Conservation (phyloP, 768 basidiomycete genomes). For the Daedaleopsis sinensis region DNA sequence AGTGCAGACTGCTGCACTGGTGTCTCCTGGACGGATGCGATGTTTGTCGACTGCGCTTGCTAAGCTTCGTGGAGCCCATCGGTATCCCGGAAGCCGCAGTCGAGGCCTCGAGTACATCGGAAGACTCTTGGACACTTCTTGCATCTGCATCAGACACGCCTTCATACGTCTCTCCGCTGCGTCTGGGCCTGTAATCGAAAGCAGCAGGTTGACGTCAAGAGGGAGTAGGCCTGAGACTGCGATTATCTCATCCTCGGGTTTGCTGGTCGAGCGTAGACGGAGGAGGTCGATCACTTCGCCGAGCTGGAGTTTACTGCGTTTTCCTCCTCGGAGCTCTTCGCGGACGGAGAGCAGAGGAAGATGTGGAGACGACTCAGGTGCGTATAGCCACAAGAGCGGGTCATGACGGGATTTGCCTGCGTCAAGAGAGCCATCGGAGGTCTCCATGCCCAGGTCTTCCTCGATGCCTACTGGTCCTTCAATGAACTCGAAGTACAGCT, state of each 20-base stretch:
- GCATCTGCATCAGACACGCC: neutral
- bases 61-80: neutral
- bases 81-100: neutral
- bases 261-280: constrained; percentile 1
- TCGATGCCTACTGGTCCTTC: neutral
- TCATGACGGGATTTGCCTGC: too few relatives aligned
- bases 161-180: neutral
- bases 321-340: too few relatives aligned
- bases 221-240: constrained; percentile 5
- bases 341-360: too few relatives aligned
- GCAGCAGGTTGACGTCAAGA: neutral
- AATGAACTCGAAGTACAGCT: constrained; percentile 8
- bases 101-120: too few relatives aligned
- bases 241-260: constrained; percentile 3
- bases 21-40: too few relatives aligned
- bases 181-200: neutral
- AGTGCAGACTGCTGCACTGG: too few relatives aligned
- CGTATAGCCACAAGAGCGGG: too few relatives aligned
- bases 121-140: too few relatives aligned
- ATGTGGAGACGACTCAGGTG: too few relatives aligned
- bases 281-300: neutral
- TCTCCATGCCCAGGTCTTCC: neutral
- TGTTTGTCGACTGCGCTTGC: too few relatives aligned
- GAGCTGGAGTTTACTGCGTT: neutral
- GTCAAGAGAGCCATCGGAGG: neutral